Conservation (phyloP, 345 rosid genomes). For the rapeseed (Brassica napus) region DNA sequence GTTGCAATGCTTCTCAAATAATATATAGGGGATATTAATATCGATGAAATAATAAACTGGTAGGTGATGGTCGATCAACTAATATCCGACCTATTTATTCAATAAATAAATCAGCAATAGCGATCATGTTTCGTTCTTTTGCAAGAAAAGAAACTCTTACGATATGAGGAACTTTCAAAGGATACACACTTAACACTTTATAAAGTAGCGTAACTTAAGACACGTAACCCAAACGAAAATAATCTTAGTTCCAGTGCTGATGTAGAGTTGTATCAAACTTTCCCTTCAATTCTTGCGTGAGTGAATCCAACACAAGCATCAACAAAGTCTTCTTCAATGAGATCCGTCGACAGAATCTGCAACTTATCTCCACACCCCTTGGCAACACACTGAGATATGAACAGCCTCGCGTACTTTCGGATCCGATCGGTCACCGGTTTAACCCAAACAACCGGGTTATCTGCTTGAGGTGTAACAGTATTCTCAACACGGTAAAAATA, state of each 20-base stretch:
- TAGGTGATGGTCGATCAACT: background rate
- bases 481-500: slow-evolving; percentile 79
- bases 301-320: slow-evolving; percentile 79
- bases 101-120: background rate
- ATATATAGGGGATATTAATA: no score
- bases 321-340: slow-evolving; percentile 75
- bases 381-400: slow-evolving; percentile 57
- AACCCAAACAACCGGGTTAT: slow-evolving; percentile 66
- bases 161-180: background rate
- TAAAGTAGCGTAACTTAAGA: background rate
- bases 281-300: slow-evolving; percentile 60
- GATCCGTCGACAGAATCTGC: slow-evolving; percentile 80
- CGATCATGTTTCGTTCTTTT: background rate
- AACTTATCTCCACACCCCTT: slow-evolving; percentile 55
- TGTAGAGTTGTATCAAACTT: slow-evolving; percentile 35
- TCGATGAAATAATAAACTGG: background rate
- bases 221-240: background rate
- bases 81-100: background rate
- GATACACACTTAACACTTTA: background rate
- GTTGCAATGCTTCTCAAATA: no score
- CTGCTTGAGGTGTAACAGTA: slow-evolving; percentile 65
- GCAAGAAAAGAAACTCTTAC: background rate
- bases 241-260: background rate
- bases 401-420: slow-evolving; percentile 66
- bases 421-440: slow-evolving; percentile 65